Percentiles rank a stretch among this genome's conserved stretches.
These are phyloP conservation scores for Neocallimastix lanati DNA, from an alignment of 192 early-diverging fungal genomes.

Conservation along the genomic window DNA sequence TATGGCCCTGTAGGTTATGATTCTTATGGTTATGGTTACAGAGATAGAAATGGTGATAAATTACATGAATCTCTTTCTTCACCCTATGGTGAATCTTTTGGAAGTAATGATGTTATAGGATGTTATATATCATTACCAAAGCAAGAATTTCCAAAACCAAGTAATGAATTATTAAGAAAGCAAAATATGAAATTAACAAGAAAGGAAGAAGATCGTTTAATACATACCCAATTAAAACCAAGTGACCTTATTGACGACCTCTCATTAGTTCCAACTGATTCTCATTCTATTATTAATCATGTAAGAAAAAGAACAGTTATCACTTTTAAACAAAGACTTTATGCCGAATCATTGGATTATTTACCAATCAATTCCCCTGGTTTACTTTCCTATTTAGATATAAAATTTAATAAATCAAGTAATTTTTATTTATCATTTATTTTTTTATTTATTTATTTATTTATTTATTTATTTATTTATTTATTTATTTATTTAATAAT, in stretches of 20 bases:
- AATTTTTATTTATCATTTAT: background rate
- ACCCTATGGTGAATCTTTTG: slow-evolving; percentile 33
- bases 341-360: background rate
- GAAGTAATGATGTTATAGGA: slow-evolving; percentile 44
- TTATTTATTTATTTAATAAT: background rate
- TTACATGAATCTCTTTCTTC: slow-evolving; percentile 25
- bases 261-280: background rate
- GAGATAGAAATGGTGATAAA: slow-evolving; percentile 42
- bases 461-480: background rate
- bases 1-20: slow-evolving; percentile 49
- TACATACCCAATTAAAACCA: background rate
- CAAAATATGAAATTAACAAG: slow-evolving; percentile 8
- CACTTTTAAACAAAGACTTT: background rate
- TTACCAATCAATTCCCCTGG: background rate
- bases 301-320: slow-evolving; percentile 25
- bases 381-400: background rate
- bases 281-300: slow-evolving; percentile 5
- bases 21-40: slow-evolving; percentile 39
- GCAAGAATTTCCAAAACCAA: slow-evolving; percentile 4
- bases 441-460: background rate
- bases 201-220: background rate
- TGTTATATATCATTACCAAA: slow-evolving; percentile 27
- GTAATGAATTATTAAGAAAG: background rate
- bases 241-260: background rate
- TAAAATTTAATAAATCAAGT: background rate